Percentiles rank a stretch among this genome's conserved stretches.
phyloP scores from a whole-genome alignment of 139 green algal genomes.

The Chloropicon primus region DNA sequence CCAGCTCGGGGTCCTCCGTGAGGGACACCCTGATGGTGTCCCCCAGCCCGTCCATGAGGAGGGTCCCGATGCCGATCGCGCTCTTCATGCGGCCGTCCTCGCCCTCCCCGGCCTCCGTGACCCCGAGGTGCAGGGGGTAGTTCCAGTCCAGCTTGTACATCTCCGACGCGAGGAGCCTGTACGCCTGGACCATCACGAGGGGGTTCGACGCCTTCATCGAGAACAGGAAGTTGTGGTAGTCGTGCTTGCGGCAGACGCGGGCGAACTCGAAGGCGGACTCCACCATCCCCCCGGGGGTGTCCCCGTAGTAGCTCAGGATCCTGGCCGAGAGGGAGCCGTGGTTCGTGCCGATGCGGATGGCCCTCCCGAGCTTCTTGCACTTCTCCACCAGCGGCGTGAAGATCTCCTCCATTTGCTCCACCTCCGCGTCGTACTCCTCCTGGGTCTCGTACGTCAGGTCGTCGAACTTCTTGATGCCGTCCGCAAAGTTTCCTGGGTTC shows the following conservation, averaged over 20 bases:
- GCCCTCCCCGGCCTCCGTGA: slow-evolving; percentile 89
- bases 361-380: slow-evolving; percentile 84
- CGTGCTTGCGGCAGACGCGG: slow-evolving; percentile 84
- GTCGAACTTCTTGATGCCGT: slow-evolving; percentile 82
- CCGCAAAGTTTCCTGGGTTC: slow-evolving; percentile 95
- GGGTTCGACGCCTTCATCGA: slow-evolving; percentile 98
- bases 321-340: slow-evolving; percentile 89
- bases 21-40: slow-evolving; percentile 95
- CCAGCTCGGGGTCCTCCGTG: slow-evolving; percentile 89
- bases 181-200: slow-evolving; percentile 91
- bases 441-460: slow-evolving; percentile 23
- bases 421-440: slow-evolving; percentile 46
- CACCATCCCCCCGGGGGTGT: slow-evolving; percentile 62
- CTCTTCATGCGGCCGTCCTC: slow-evolving; percentile 98
- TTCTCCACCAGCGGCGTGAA: slow-evolving; percentile 95
- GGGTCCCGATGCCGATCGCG: slow-evolving; percentile 90
- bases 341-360: slow-evolving; percentile 93
- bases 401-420: slow-evolving; percentile 70
- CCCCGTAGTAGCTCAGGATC: slow-evolving; percentile 84
- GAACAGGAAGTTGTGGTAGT: slow-evolving; percentile 99
- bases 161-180: slow-evolving; percentile 86
- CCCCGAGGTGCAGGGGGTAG: slow-evolving; percentile 94
- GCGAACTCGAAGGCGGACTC: slow-evolving; percentile 93
- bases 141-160: slow-evolving; percentile 86
- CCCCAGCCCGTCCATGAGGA: slow-evolving; percentile 94